These are phyloP conservation scores for Silene latifolia DNA, from an alignment of 148 eudicot species.

Conservation along the genomic window DNA sequence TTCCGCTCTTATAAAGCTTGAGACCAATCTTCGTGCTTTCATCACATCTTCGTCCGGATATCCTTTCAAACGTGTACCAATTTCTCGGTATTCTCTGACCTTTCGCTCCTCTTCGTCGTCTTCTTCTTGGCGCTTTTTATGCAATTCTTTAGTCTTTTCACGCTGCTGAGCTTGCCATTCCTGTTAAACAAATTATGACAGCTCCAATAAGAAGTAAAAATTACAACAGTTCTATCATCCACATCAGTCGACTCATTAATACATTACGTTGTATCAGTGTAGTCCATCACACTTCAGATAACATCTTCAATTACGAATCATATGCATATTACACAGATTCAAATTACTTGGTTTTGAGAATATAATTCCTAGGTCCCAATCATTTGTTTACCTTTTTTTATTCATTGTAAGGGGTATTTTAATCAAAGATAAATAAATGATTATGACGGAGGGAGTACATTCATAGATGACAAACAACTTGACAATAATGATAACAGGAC, in stretches of 20 bases:
- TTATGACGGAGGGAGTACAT: too few species aligned
- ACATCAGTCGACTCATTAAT: neutral
- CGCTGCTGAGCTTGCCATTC: constrained; percentile 93
- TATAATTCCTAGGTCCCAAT: too few species aligned
- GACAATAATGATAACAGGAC: too few species aligned
- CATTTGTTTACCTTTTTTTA: too few species aligned
- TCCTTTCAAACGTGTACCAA: constrained; percentile 58
- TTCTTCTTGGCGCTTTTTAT: constrained; percentile 62
- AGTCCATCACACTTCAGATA: neutral
- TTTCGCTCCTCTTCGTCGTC: constrained; percentile 90
- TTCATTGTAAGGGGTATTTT: too few species aligned
- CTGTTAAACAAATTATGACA: constrained; percentile 30
- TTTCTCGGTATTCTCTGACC: constrained; percentile 79
- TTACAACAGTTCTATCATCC: neutral
- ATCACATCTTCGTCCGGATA: constrained; percentile 80
- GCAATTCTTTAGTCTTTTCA: constrained; percentile 72
- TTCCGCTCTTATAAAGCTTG: constrained; percentile 83
- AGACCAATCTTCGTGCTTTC: constrained; percentile 66
- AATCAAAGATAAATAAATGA: too few species aligned
- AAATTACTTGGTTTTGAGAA: too few species aligned
- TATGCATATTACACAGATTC: too few species aligned
- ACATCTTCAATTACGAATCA: neutral
- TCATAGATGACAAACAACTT: too few species aligned
- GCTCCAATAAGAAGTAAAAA: neutral
- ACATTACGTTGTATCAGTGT: neutral